A percentile compares a stretch with the other conserved stretches of the same genome.
Conservation (phyloP, 371 early-diverging fungal species). For the Rhizopus stolonifer region DNA sequence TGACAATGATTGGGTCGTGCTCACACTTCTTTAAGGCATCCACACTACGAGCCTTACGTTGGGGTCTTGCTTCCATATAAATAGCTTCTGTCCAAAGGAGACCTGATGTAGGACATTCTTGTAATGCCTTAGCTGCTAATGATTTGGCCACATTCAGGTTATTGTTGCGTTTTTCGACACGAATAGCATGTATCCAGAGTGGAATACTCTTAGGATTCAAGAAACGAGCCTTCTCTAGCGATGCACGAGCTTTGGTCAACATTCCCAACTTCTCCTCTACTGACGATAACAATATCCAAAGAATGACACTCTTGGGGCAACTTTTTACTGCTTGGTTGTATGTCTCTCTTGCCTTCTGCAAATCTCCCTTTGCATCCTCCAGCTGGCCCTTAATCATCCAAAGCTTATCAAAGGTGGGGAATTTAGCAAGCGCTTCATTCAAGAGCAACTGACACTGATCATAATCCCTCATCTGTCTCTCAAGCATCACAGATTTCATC, state of each 20-base stretch:
- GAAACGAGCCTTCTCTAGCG: slow-evolving; percentile 85
- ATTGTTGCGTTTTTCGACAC: slow-evolving; percentile 75
- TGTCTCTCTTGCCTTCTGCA: slow-evolving; percentile 73
- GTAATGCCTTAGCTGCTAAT: slow-evolving; percentile 85
- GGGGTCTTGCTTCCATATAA: slow-evolving; percentile 83
- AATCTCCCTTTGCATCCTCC: slow-evolving; percentile 51
- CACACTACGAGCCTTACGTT: slow-evolving; percentile 82
- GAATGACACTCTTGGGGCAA: slow-evolving; percentile 73
- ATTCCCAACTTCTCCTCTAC: slow-evolving; percentile 77
- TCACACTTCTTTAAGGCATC: slow-evolving; percentile 94
- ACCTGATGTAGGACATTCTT: slow-evolving; percentile 90
- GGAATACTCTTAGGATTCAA: slow-evolving; percentile 78
- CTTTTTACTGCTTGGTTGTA: slow-evolving; percentile 76
- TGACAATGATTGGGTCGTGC: slow-evolving; percentile 77
- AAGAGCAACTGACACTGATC: slow-evolving; percentile 71
- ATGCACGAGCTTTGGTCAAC: slow-evolving; percentile 81
- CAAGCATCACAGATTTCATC: slow-evolving; percentile 92
- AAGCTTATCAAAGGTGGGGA: slow-evolving; percentile 81
- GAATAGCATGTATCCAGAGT: slow-evolving; percentile 90
- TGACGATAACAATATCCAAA: slow-evolving; percentile 82
- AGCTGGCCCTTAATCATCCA: slow-evolving; percentile 94
- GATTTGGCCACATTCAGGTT: slow-evolving; percentile 74
- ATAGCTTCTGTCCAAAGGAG: slow-evolving; percentile 89
- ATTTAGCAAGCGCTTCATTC: slow-evolving; percentile 67
- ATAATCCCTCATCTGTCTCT: slow-evolving; percentile 73